Conservation (phyloP, 768 basidiomycete genomes). For the Hortiboletus campestris region DNA sequence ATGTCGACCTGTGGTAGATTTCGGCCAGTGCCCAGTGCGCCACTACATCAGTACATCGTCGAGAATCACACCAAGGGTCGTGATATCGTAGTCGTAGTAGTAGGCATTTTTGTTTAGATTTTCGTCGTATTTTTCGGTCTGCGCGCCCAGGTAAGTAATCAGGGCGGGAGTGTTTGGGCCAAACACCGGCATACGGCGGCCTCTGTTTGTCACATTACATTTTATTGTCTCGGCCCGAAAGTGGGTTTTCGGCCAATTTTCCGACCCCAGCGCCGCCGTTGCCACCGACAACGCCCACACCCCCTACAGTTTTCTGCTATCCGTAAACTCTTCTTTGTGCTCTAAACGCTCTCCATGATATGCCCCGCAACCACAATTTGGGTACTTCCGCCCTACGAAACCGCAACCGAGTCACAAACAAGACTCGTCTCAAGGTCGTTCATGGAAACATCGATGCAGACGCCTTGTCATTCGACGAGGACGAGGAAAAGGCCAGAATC, state of each 20-base stretch:
- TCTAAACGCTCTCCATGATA: constrained; percentile 65
- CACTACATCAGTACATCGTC: neutral
- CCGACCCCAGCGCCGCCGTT: constrained; percentile 57
- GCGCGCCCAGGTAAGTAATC: constrained; percentile 26
- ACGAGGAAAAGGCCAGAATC: constrained; percentile 80
- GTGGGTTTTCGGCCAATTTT: constrained; percentile 61
- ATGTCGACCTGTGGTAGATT: neutral
- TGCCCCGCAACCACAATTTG: constrained; percentile 80
- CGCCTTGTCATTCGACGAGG: constrained; percentile 77
- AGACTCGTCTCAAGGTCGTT: constrained; percentile 83
- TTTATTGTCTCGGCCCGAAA: constrained; percentile 53
- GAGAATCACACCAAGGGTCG: neutral
- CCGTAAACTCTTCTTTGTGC: constrained; percentile 40
- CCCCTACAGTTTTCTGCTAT: constrained; percentile 26
- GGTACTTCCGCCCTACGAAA: constrained; percentile 79
- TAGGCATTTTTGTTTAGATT: constrained; percentile 12
- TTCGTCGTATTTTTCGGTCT: neutral
- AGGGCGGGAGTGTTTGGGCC: constrained; percentile 28
- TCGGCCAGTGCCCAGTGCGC: neutral
- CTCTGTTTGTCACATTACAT: constrained; percentile 29
- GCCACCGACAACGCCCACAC: constrained; percentile 47
- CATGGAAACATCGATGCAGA: constrained; percentile 82
- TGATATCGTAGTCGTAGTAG: constrained; percentile 13
- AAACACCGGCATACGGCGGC: constrained; percentile 34
- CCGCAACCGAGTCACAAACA: constrained; percentile 90